phyloP scores from a whole-genome alignment of 352 stramenopile species.

The Phytopythium boreale region DNA sequence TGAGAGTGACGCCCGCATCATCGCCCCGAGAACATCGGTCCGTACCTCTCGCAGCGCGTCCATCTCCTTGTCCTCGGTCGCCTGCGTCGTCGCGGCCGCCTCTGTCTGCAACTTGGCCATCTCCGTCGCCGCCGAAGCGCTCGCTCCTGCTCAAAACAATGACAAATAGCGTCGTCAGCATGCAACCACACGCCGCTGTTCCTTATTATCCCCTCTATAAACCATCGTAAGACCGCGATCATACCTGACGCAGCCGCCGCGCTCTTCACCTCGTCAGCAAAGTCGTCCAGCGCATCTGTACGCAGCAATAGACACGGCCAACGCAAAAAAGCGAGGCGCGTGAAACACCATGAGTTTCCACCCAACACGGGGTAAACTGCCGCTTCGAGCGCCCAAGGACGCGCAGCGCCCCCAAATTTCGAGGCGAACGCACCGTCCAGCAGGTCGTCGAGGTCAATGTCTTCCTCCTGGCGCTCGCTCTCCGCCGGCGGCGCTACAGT shows the following conservation, averaged over 20 bases:
- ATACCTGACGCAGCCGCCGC: not conserved
- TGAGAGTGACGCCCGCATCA: not conserved
- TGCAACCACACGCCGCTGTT: not conserved
- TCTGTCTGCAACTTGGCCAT: constrained; percentile 43
- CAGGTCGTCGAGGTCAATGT: constrained; percentile 80
- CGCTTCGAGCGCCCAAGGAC: not conserved
- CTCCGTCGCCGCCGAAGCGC: constrained; percentile 17
- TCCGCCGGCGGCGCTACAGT: constrained; percentile 5
- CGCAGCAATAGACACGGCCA: not conserved
- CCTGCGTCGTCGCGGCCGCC: constrained; percentile 40
- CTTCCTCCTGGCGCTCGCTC: constrained; percentile 24
- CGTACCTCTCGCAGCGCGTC: constrained; percentile 61
- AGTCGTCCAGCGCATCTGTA: constrained; percentile 82
- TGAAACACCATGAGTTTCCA: not conserved
- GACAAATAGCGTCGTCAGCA: not conserved
- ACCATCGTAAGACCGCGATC: not conserved
- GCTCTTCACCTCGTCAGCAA: constrained; percentile 62
- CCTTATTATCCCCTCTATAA: not conserved
- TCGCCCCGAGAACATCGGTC: not conserved
- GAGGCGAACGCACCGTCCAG: constrained; percentile 46
- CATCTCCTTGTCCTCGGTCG: constrained; percentile 51
- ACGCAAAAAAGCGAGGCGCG: not conserved
- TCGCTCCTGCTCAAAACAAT: constrained; percentile 1
- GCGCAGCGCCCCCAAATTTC: not conserved
- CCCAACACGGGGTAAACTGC: not conserved